Evolutionary conservation across 192 early-diverging fungal genomes (phyloP).

Genomic region (Rhizophlyctis rosea): DNA sequence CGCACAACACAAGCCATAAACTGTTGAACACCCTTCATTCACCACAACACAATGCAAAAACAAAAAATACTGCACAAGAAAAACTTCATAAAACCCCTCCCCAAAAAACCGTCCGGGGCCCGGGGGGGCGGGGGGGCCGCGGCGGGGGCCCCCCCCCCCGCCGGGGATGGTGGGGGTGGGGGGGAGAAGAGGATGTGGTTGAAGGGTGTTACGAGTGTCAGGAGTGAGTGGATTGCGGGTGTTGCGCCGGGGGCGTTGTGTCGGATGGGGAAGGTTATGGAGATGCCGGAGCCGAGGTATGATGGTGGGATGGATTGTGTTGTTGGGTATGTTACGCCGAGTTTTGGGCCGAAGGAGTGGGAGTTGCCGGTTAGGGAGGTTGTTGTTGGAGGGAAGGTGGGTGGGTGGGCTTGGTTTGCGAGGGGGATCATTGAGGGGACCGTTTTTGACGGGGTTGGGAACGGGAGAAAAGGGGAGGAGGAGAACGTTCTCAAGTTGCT

Average conservation of each 20-base stretch:
- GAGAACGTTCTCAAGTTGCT: conserved; percentile 6
- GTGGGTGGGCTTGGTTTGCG: conserved; percentile 42
- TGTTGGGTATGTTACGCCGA: conserved; percentile 40
- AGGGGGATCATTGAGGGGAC: conserved; percentile 48
- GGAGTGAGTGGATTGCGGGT: conserved; percentile 77
- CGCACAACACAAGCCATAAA: too few species aligned
- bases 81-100: too few species aligned
- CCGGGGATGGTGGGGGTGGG: too few species aligned
- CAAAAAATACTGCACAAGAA: too few species aligned
- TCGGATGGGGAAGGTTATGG: conserved; percentile 68
- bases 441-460: conserved; percentile 17
- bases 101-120: too few species aligned
- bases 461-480: conserved; percentile 14
- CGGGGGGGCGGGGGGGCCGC: too few species aligned
- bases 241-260: conserved; percentile 70
- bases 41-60: too few species aligned
- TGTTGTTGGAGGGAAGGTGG: conserved; percentile 26
- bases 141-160: too few species aligned
- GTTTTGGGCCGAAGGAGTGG: conserved; percentile 54
- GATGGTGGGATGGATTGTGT: conserved; percentile 35
- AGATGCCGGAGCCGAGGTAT: conserved; percentile 74
- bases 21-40: too few species aligned
- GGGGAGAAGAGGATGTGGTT: conserved; percentile 53
- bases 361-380: conserved; percentile 43
- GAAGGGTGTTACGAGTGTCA: conserved; percentile 73